Conservation (phyloP, 2,329 filamentous ascomycete species). For the Cercospora sp. region DNA sequence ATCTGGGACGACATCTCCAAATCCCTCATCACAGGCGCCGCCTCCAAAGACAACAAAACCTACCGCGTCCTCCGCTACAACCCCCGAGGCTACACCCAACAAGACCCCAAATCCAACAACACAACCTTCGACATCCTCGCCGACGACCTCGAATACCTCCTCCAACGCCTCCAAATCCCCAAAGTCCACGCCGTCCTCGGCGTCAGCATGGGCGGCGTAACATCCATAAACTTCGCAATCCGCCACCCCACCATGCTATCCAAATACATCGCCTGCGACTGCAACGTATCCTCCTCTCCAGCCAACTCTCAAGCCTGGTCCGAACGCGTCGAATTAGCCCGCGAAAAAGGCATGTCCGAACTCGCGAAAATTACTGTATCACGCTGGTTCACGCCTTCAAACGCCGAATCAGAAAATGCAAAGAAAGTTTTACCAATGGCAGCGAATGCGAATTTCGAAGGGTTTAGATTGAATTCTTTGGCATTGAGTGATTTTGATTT, state of each 20-base stretch:
- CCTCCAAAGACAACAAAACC: conserved; percentile 51
- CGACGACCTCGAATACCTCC: conserved; percentile 65
- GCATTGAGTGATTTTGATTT: conserved; percentile 74
- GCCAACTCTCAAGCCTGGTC: conserved; percentile 79
- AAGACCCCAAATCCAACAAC: conserved; percentile 45
- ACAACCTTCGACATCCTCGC: conserved; percentile 64
- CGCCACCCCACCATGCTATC: conserved; percentile 60
- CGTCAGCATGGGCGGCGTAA: conserved; percentile 80
- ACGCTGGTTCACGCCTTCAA: conserved; percentile 69
- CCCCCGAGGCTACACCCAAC: conserved; percentile 64
- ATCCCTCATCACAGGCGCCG: conserved; percentile 54
- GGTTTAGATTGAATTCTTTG: conserved; percentile 67
- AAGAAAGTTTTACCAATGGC: conserved; percentile 69
- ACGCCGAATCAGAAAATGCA: conserved; percentile 61
- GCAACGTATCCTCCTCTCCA: conserved; percentile 69
- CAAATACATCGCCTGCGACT: conserved; percentile 74
- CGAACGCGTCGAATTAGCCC: conserved; percentile 68
- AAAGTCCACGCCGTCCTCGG: conserved; percentile 69
- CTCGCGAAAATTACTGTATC: conserved; percentile 71
- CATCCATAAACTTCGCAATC: conserved; percentile 71
- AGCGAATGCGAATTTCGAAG: conserved; percentile 65
- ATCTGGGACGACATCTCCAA: conserved; percentile 79
- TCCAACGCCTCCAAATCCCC: conserved; percentile 68
- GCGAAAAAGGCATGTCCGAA: conserved; percentile 40
- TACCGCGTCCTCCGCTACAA: conserved; percentile 78